Percentiles rank a stretch among this genome's conserved stretches.
phyloP scores from a whole-genome alignment of 2,329 filamentous ascomycete genomes.

The Emmonsiellopsis sp. region DNA sequence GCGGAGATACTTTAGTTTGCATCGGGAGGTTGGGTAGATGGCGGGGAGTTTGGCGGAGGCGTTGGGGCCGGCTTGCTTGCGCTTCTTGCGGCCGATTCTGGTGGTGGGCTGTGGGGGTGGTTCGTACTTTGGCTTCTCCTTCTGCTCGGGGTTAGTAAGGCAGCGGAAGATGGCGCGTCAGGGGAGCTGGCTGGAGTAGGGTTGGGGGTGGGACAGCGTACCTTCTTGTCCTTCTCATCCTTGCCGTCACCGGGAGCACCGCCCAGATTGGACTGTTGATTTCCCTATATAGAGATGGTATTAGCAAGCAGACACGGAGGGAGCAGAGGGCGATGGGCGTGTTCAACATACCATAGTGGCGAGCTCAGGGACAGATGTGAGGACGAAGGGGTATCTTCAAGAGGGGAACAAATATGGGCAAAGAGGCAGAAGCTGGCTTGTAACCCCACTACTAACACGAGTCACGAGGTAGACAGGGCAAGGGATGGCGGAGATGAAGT shows the following conservation, averaged over 20 bases:
- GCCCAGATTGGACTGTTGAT: slow-evolving; percentile 70
- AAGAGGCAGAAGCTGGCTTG: background rate
- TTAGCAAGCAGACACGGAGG: background rate
- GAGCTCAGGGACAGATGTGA: slow-evolving; percentile 10
- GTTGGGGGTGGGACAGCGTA: slow-evolving; percentile 26
- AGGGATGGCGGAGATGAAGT: slow-evolving; percentile 9
- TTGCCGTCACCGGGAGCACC: slow-evolving; percentile 65
- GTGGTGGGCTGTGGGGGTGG: slow-evolving; percentile 94
- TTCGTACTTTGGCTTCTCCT: slow-evolving; percentile 99
- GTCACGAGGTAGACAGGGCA: background rate
- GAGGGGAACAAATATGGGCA: background rate
- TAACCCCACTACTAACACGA: background rate
- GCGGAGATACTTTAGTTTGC: slow-evolving; percentile 90
- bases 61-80: slow-evolving; percentile 85
- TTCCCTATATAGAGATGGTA: slow-evolving; percentile 26
- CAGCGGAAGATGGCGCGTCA: slow-evolving; percentile 5
- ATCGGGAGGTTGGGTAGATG: slow-evolving; percentile 90
- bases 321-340: background rate
- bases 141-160: slow-evolving; percentile 45
- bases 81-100: slow-evolving; percentile 96
- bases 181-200: background rate
- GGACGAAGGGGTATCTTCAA: slow-evolving; percentile 1
- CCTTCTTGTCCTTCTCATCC: slow-evolving; percentile 92
- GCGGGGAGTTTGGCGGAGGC: slow-evolving; percentile 90
- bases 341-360: slow-evolving; percentile 27